Evolutionary conservation across 2,329 filamentous ascomycete genomes (phyloP).

Genomic region (Dothistroma septosporum): DNA sequence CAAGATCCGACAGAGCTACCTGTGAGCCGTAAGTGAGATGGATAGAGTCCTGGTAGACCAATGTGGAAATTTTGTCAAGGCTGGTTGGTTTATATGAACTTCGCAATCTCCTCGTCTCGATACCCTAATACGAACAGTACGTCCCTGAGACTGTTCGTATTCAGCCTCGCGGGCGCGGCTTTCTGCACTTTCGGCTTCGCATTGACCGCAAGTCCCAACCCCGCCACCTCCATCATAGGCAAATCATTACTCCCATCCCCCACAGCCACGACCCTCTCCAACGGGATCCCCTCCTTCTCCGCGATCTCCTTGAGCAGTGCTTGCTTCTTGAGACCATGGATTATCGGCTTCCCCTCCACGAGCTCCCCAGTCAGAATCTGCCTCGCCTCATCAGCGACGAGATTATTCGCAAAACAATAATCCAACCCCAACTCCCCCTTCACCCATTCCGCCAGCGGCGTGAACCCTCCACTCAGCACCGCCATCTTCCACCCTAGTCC

Average conservation of each 20-base stretch:
- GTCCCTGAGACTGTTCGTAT: conserved; percentile 66
- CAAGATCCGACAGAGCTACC: too few species aligned
- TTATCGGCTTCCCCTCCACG: conserved; percentile 64
- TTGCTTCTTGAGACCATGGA: conserved; percentile 71
- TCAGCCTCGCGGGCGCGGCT: conserved; percentile 68
- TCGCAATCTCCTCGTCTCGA: conserved; percentile 26
- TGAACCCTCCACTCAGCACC: conserved; percentile 88
- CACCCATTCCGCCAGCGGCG: conserved; percentile 82
- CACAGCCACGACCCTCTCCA: conserved; percentile 67
- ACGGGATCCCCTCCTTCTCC: conserved; percentile 58
- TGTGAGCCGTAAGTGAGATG: too few species aligned
- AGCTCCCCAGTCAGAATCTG: conserved; percentile 67
- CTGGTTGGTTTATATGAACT: not conserved
- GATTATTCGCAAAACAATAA: conserved; percentile 83
- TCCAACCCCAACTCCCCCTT: conserved; percentile 77
- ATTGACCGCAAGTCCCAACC: conserved; percentile 76
- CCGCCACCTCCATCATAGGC: conserved; percentile 71
- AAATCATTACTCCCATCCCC: conserved; percentile 82
- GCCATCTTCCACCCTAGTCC: conserved; percentile 79
- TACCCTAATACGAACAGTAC: conserved; percentile 67
- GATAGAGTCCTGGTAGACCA: too few species aligned
- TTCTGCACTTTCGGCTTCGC: conserved; percentile 79
- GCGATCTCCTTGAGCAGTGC: conserved; percentile 69
- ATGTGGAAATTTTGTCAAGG: too few species aligned
- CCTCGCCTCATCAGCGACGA: conserved; percentile 56